phyloP scores from a whole-genome alignment of 2,329 filamentous ascomycete species.

The Thielaviopsis ethacetica region DNA sequence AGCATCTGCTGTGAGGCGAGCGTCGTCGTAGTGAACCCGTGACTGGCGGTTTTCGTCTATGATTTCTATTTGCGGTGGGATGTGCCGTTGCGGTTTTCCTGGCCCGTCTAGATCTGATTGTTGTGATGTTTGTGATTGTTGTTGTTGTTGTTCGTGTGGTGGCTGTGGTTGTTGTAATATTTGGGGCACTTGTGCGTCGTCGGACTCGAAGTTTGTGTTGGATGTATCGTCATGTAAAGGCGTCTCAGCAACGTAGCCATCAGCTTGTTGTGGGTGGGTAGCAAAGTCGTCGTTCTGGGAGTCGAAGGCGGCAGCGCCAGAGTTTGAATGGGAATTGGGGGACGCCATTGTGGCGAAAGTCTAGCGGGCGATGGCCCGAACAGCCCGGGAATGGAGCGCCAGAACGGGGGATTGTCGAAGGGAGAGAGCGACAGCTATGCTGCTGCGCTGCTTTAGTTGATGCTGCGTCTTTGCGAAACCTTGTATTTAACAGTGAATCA shows the following conservation, averaged over 20 bases:
- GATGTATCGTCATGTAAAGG: not conserved
- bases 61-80: constrained; percentile 11
- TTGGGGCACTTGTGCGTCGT: not conserved
- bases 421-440: constrained; percentile 4
- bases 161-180: not conserved
- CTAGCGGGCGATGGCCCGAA: constrained; percentile 12
- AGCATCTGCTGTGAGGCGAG: constrained; percentile 6
- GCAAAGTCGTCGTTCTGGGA: not conserved
- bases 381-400: constrained; percentile 12
- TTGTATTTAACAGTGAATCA: not conserved
- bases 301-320: not conserved
- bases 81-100: not conserved
- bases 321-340: not conserved
- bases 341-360: constrained; percentile 9
- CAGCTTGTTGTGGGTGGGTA: not conserved
- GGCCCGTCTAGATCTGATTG: not conserved
- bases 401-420: constrained; percentile 11
- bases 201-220: not conserved
- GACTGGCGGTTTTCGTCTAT: constrained; percentile 10
- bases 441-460: not conserved
- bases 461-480: not conserved
- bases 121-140: not conserved
- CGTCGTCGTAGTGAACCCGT: constrained; percentile 6
- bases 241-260: not conserved
- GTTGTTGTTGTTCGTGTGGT: not conserved